Evolutionary conservation across 139 green algal genomes (phyloP), one percentile per base, ranked within the genome.

Genomic region (Chlorella sp.): DNA sequence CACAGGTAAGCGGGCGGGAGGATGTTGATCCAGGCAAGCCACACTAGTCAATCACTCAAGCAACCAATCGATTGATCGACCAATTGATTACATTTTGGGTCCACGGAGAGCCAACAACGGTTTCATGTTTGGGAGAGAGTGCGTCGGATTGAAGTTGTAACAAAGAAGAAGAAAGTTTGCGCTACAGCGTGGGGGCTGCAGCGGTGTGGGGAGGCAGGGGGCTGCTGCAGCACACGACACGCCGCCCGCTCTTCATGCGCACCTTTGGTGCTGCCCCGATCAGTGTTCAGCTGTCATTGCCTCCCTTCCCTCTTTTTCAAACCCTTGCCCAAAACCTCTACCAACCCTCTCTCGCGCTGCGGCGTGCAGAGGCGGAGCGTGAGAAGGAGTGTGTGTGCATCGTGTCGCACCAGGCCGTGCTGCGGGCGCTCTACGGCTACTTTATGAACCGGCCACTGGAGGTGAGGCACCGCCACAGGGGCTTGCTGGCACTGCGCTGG

Each of bases 381-480:
- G 96, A 98, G 92, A 92, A 95, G 48, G 96, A 98, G 93, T 96
- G 92, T 69, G 95, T 98, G 66, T 95, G 93, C 82, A 94, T 99
- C 37, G 95, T 98, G n/a, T 94, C 90, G 16, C 96, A 98, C 92
- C 97, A 99, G 89, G 95, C 97, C 40, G 94, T 99, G 39, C 93
- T 99, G 86, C 93, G 97, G 28, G 96, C 94, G 0, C 91, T 99
- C 34, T 98, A 98, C 75, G 95, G 92, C 57, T 99, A 99, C 94
- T 98, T 98, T 92, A 97, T 95, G 90, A 93, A 94, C 37, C 86
- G 60, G 34, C 90, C 90, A 32, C 90, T 95, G 24, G 81, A 90
- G 64, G 91, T 92, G 42, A 80, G 89, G 7, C 64, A 71, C 22
- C 28, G 26, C 14, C 26, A 18, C 1, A 48, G 21, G 48, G 48